These are phyloP conservation scores for Galerina sulciceps DNA, from an alignment of 768 basidiomycete genomes.

Conservation along the genomic window DNA sequence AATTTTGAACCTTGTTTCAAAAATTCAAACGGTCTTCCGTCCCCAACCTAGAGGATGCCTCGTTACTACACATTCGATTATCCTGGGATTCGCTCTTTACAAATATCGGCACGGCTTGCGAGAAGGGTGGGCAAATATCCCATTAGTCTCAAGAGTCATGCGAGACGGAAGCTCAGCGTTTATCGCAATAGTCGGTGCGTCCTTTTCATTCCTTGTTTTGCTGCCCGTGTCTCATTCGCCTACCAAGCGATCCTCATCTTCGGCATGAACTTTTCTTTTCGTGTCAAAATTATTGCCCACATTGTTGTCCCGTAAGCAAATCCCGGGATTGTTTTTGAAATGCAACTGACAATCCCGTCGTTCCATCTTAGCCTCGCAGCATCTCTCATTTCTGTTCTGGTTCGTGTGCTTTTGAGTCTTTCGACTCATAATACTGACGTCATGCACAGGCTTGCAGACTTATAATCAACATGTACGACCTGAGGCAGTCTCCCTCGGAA, in stretches of 20 bases:
- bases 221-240: not conserved
- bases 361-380: not conserved
- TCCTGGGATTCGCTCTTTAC: not conserved
- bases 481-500: not conserved
- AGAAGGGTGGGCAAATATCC: not conserved
- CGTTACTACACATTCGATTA: not conserved
- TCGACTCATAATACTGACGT: not conserved
- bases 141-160: not conserved
- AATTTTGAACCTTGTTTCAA: not conserved
- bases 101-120: not conserved
- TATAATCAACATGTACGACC: not conserved
- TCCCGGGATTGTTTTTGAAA: too few relatives aligned
- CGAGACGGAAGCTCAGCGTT: not conserved
- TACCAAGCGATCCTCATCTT: not conserved
- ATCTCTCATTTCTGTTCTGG: not conserved
- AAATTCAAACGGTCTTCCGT: not conserved
- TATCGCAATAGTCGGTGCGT: not conserved
- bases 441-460: not conserved
- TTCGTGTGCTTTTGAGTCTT: not conserved
- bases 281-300: not conserved
- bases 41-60: not conserved
- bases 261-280: not conserved
- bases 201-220: not conserved
- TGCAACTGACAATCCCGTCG: not conserved
- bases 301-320: too few relatives aligned